Evolutionary conservation across 2,329 filamentous ascomycete genomes (phyloP), one percentile per base, ranked within the genome.

Genomic region (Paecilomyces formosus): DNA sequence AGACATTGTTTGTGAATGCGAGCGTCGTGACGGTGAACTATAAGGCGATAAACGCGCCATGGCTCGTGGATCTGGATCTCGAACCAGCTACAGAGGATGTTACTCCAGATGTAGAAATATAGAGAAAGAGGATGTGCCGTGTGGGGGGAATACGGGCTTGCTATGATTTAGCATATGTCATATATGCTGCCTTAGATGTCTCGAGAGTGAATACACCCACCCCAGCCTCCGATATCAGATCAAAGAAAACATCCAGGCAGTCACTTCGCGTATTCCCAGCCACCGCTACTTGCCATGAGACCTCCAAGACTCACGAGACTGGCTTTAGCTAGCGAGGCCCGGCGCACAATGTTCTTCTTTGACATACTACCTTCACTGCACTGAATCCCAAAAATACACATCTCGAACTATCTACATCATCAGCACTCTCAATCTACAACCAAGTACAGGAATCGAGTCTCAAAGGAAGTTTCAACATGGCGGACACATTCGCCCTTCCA

Each of bases 1-100:
- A 85, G 68, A 85, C 82, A 2, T 59, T 84, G 45, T 80, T 85
- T 70, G 75, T 85, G 11, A 85, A 86, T 71, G 82, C 82, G 2
- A 81, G 81, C 63, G 80, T 85, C 55, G 80, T 84, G 73, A 77
- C 77, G 39, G 66, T 80, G 12, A 61, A 62, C 12, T 83, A 84
- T 68, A 65, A 69, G 33, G 76, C 82, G 6, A 62, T 68, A 30
- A 81, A 85, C 68, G 79, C 76, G 39, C 81, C 82, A 1, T 85
- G 82, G 80, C 59, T 85, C 50, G 75, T 85, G 30, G 82, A 84
- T 70, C 52, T 85, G 56, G 79, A 84, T 66, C 64, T 79, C 8
- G n/a, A 45, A 18, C 39, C 39, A 45, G 39, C 39, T 45, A 45
- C 39, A 15, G 39, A 45, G 15, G 39, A 45, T 21, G 15, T 21